Percentiles rank a stretch among this genome's conserved stretches.
phyloP scores from a whole-genome alignment of 805 yeast genomes.

The Lipomyces japonicus region DNA sequence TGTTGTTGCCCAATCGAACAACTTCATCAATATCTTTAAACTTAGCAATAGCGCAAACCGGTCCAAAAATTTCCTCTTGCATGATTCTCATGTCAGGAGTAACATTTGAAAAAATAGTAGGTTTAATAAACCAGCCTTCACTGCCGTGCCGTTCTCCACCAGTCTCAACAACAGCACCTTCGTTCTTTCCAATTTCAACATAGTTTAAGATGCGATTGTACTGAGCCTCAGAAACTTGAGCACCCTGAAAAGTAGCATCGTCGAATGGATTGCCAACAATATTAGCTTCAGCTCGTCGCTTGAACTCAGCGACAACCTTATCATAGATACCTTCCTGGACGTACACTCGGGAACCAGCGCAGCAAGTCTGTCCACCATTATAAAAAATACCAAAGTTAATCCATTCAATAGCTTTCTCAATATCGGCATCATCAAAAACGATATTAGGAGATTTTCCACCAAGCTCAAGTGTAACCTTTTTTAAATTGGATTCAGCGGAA shows the following conservation, averaged over 20 bases:
- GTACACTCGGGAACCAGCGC: slow-evolving; percentile 89
- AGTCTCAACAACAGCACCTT: slow-evolving; percentile 77
- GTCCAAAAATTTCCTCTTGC: slow-evolving; percentile 91
- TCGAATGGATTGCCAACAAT: slow-evolving; percentile 82
- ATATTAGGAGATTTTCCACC: slow-evolving; percentile 97
- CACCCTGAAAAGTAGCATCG: slow-evolving; percentile 77
- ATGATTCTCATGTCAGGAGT: slow-evolving; percentile 68
- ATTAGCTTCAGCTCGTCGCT: slow-evolving; percentile 47
- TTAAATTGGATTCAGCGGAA: slow-evolving; percentile 76
- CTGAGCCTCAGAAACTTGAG: slow-evolving; percentile 82
- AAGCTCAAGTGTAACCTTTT: slow-evolving; percentile 88
- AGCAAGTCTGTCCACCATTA: slow-evolving; percentile 95
- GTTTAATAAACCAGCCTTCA: slow-evolving; percentile 51
- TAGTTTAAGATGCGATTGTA: slow-evolving; percentile 71
- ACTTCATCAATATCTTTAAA: slow-evolving; percentile 82
- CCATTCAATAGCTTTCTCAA: slow-evolving; percentile 70
- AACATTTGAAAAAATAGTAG: slow-evolving; percentile 85
- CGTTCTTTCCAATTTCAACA: slow-evolving; percentile 70
- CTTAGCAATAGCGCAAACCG: slow-evolving; percentile 80
- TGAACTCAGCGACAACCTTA: slow-evolving; percentile 60
- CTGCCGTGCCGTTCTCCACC: slow-evolving; percentile 78
- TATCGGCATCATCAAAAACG: slow-evolving; percentile 79
- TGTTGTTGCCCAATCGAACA: slow-evolving; percentile 69
- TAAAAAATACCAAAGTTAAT: slow-evolving; percentile 79
- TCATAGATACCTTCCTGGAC: slow-evolving; percentile 85